Evolutionary conservation across 2,329 filamentous ascomycete species (phyloP), one percentile per base, ranked within the genome.

Genomic region (Nectriaceae sp.): DNA sequence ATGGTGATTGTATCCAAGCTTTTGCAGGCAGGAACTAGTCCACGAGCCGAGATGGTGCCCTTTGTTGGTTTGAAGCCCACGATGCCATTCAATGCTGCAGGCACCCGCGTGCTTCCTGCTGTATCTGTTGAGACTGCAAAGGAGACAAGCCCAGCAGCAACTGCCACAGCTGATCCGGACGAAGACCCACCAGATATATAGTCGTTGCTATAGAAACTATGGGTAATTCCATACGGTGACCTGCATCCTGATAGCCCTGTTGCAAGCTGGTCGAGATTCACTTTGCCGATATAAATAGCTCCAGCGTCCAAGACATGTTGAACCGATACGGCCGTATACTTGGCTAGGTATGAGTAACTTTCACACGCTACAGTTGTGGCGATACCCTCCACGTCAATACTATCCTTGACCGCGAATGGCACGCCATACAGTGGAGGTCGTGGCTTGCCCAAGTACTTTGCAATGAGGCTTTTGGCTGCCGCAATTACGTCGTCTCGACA

Each of bases 211-310:
- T 15, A 8, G 44, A 60, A 64, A 43, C 80, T 46, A 74, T 76
- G 40, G 3, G 62, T 52, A 65, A 61, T 71, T 33, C 82, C 82
- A 52, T 78, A 83, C 0, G 81, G 79, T 2, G 78, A 82, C 21
- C 81, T 75, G 40, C 77, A 80, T 15, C 82, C 83, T 11, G 76
- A 79, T 3, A 85, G 70, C 1, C 83, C 83, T 1, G 82, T 85
- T 3, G 82, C 82, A 4, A 85, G 71, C 62, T 85, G 82, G 59
- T 86, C 83, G 45, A 85, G 72, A 56, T 79, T 80, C 13, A 46
- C 49, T 38, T 56, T 85, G 22, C 82, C 82, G 37, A 84, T 70
- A 47, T 79, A 76, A 3, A 84, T 60, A 1, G 73, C 82, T 5
- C 81, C 81, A 13, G 70, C 66, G 3, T 80, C 66, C 4, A 81